phyloP scores from a whole-genome alignment of 192 early-diverging fungal genomes.

The Oehlia diaphana region DNA sequence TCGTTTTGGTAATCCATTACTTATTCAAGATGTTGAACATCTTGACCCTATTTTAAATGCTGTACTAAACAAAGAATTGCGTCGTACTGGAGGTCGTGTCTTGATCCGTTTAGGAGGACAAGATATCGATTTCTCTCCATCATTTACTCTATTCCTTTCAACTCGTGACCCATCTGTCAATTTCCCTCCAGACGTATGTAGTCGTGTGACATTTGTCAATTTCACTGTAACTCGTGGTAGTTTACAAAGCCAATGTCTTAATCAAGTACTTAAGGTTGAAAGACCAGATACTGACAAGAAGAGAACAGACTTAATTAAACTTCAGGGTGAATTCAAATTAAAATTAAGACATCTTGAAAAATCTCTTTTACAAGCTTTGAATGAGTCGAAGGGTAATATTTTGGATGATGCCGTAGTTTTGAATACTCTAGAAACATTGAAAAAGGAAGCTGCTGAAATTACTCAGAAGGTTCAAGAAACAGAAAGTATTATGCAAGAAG shows the following conservation, averaged over 20 bases:
- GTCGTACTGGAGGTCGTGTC: conserved; percentile 93
- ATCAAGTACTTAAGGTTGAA: conserved; percentile 92
- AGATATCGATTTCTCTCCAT: conserved; percentile 99
- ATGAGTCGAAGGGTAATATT: conserved; percentile 94
- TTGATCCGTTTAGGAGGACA: conserved; percentile 93
- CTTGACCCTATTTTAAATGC: conserved; percentile 98
- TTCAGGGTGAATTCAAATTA: conserved; percentile 97
- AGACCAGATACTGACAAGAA: conserved; percentile 94
- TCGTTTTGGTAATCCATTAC: conserved; percentile 96
- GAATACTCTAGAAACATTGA: conserved; percentile 90
- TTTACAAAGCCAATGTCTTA: conserved; percentile 96
- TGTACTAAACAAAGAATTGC: conserved; percentile 95
- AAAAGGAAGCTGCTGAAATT: conserved; percentile 95
- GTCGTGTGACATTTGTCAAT: conserved; percentile 98
- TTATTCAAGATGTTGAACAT: conserved; percentile 97
- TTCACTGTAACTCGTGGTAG: conserved; percentile 96
- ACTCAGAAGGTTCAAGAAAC: conserved; percentile 92
- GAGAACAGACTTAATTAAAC: conserved; percentile 87
- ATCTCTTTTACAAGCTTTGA: conserved; percentile 88
- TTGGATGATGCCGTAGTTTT: conserved; percentile 97
- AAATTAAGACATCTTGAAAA: conserved; percentile 92
- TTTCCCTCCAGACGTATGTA: conserved; percentile 97
- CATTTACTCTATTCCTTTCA: conserved; percentile 91
- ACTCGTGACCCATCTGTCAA: conserved; percentile 92
- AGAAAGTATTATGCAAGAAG: conserved; percentile 91